phyloP scores from a whole-genome alignment of 176 grass and related monocot species.

The Puccinellia tenuiflora region DNA sequence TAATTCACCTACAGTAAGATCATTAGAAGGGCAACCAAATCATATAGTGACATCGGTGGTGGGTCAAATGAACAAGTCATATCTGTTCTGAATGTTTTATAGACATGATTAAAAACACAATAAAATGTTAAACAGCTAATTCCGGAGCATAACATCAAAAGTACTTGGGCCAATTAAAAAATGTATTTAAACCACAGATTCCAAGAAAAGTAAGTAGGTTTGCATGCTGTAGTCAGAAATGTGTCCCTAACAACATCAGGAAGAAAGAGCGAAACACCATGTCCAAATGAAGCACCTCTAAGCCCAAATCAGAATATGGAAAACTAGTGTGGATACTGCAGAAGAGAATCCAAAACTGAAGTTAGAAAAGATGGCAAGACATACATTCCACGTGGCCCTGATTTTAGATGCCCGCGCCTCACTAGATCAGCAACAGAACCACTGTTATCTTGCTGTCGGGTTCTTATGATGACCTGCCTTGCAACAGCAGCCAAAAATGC shows the following conservation, averaged over 20 bases:
- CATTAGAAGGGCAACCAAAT: not conserved
- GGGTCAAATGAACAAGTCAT: not conserved
- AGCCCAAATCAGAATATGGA: not conserved
- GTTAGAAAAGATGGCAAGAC: constrained; percentile 27
- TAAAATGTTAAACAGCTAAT: not conserved
- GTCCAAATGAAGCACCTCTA: not conserved
- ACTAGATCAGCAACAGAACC: constrained; percentile 94
- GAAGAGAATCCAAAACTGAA: constrained; percentile 22
- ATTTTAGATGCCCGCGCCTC: constrained; percentile 90
- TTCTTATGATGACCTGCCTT: constrained; percentile 54
- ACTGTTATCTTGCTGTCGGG: constrained; percentile 32
- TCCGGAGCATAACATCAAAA: not conserved
- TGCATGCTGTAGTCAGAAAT: not conserved
- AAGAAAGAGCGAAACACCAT: not conserved
- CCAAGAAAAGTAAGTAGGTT: not conserved
- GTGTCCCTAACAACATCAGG: not conserved
- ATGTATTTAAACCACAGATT: not conserved
- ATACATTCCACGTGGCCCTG: constrained; percentile 72
- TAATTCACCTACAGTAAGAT: not conserved
- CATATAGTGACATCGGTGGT: not conserved
- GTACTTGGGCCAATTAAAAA: not conserved
- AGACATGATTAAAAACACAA: not conserved
- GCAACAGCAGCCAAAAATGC: constrained; percentile 50
- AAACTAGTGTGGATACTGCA: not conserved
- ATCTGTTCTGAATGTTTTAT: not conserved